phyloP scores from a whole-genome alignment of 2,329 filamentous ascomycete genomes.

The Penicillium sp. region DNA sequence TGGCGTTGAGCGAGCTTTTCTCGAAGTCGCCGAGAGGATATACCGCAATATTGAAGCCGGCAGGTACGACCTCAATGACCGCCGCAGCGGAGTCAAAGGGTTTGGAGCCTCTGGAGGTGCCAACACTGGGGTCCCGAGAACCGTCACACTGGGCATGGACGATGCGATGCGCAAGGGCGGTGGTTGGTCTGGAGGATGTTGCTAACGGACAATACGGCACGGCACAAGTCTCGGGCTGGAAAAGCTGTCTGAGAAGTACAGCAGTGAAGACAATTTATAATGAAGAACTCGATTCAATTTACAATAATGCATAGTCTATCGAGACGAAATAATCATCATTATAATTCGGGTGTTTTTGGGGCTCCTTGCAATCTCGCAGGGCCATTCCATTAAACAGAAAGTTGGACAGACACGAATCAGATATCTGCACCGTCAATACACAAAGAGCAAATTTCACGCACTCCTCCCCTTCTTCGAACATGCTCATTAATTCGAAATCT shows the following conservation, averaged over 20 bases:
- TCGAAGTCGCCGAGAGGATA: constrained; percentile 91
- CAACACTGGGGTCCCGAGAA: constrained; percentile 36
- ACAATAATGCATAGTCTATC: constrained; percentile 2
- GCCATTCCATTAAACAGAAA: neutral
- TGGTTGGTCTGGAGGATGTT: constrained; percentile 38
- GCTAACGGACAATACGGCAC: constrained; percentile 23
- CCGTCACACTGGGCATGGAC: constrained; percentile 46
- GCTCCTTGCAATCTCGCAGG: neutral
- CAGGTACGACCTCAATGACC: constrained; percentile 89
- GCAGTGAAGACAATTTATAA: neutral
- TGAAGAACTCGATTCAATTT: neutral
- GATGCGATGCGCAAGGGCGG: constrained; percentile 47
- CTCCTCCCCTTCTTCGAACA: neutral
- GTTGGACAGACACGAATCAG: neutral
- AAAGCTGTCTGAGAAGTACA: constrained; percentile 3
- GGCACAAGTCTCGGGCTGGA: neutral
- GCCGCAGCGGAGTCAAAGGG: constrained; percentile 84
- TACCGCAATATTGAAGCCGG: constrained; percentile 96
- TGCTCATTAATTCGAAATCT: constrained; percentile 62
- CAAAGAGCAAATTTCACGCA: neutral
- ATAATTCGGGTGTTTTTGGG: neutral
- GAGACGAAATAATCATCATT: neutral
- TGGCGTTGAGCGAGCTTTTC: constrained; percentile 88
- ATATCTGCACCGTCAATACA: neutral
- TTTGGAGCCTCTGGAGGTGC: constrained; percentile 43